Evolutionary conservation across 768 basidiomycete species (phyloP).

Genomic region (Boletus pseudopeckii): DNA sequence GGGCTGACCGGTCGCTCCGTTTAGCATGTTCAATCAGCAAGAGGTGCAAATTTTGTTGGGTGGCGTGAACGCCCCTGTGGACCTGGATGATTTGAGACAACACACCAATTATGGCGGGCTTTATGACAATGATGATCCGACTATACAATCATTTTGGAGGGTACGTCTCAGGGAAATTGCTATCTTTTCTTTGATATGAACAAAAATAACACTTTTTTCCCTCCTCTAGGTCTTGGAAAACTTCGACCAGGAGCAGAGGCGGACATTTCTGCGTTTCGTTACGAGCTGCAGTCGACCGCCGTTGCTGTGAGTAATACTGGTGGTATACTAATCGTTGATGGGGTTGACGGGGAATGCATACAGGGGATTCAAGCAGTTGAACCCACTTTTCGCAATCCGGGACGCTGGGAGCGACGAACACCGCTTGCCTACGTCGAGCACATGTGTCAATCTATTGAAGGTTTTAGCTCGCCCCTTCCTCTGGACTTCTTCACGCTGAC

Average conservation of each 20-base stretch:
- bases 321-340: neutral
- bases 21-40: slow-evolving; percentile 95
- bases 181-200: neutral
- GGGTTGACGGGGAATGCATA: neutral
- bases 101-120: slow-evolving; percentile 84
- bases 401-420: slow-evolving; percentile 71
- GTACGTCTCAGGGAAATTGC: slow-evolving; percentile 36
- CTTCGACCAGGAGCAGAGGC: slow-evolving; percentile 78
- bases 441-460: slow-evolving; percentile 92
- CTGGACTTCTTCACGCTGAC: neutral
- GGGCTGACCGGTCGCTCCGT: slow-evolving; percentile 8
- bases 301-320: slow-evolving; percentile 57
- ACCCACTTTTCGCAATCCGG: slow-evolving; percentile 86
- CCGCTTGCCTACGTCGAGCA: slow-evolving; percentile 73
- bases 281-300: slow-evolving; percentile 92
- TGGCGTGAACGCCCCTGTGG: slow-evolving; percentile 80
- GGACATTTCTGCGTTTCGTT: slow-evolving; percentile 81
- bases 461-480: slow-evolving; percentile 17
- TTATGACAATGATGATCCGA: slow-evolving; percentile 65
- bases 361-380: slow-evolving; percentile 82
- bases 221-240: slow-evolving; percentile 61
- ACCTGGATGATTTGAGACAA: slow-evolving; percentile 72
- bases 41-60: slow-evolving; percentile 92
- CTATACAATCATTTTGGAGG: slow-evolving; percentile 82
- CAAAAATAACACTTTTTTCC: neutral